Evolutionary conservation across 768 basidiomycete genomes (phyloP).

Genomic region (Zangia roseola): DNA sequence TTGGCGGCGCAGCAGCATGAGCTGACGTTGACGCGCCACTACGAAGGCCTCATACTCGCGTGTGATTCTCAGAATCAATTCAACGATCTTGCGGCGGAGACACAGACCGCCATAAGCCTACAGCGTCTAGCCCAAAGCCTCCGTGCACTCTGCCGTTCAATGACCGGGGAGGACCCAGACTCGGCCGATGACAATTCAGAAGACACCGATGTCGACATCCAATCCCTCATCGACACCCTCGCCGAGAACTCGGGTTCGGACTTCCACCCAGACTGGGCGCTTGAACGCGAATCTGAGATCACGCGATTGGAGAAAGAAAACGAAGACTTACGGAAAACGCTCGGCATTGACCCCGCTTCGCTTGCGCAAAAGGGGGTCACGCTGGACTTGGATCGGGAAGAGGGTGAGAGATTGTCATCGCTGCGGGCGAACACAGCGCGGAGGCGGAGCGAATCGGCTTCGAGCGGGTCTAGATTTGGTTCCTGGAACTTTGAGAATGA

Average conservation of each 20-base stretch:
- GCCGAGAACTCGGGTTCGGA: constrained; percentile 39
- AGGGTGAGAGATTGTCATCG: constrained; percentile 37
- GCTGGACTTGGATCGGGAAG: constrained; percentile 46
- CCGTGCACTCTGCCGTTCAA: constrained; percentile 66
- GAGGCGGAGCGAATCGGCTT: constrained; percentile 28
- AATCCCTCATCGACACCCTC: constrained; percentile 43
- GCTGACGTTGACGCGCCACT: constrained; percentile 82
- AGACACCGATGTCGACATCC: constrained; percentile 41
- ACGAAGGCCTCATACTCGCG: constrained; percentile 74
- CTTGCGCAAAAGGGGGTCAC: constrained; percentile 53
- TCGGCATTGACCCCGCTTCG: constrained; percentile 68
- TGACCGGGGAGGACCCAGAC: constrained; percentile 58
- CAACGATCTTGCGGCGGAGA: constrained; percentile 55
- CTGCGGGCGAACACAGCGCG: constrained; percentile 20
- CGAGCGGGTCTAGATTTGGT: constrained; percentile 21
- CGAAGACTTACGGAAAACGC: constrained; percentile 63
- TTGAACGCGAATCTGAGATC: constrained; percentile 88
- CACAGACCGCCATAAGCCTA: constrained; percentile 62
- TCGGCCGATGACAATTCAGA: constrained; percentile 26
- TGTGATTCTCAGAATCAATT: constrained; percentile 58
- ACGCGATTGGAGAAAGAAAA: constrained; percentile 82
- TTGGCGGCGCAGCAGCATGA: constrained; percentile 92
- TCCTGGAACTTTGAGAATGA: constrained; percentile 33
- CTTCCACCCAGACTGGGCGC: constrained; percentile 73
- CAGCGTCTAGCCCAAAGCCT: constrained; percentile 70